Percentiles rank a stretch among this genome's conserved stretches.
Evolutionary conservation across 169 alveolate species (phyloP).

Genomic region (Eimeria brunetti): DNA sequence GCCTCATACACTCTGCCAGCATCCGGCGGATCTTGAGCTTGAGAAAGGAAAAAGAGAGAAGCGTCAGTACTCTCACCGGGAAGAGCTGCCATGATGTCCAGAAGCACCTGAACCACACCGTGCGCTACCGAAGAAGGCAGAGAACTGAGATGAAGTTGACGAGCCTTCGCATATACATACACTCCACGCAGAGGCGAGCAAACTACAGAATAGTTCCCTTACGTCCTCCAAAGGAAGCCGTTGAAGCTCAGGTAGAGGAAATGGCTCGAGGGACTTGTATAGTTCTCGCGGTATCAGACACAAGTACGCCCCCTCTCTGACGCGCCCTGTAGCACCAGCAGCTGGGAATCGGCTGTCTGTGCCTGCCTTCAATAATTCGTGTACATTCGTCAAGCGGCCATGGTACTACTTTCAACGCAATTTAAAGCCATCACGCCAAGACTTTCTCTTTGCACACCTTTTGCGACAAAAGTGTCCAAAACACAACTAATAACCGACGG

Average conservation of each 20-base stretch:
- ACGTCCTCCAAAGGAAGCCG: conserved; percentile 71
- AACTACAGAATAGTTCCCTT: neutral
- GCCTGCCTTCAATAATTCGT: neutral
- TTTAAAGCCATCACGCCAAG: neutral
- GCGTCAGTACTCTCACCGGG: conserved; percentile 36
- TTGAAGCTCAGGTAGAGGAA: conserved; percentile 57
- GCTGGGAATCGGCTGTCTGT: neutral
- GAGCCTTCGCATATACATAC: no score
- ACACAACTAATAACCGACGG: neutral
- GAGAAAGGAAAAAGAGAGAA: conserved; percentile 36
- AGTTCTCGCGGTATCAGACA: conserved; percentile 39
- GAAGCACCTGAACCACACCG: neutral
- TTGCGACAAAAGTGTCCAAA: neutral
- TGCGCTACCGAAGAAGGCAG: neutral
- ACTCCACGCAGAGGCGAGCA: neutral
- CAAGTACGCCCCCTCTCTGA: conserved; percentile 42
- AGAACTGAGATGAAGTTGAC: neutral
- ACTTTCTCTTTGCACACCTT: neutral
- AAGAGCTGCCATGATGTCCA: conserved; percentile 41
- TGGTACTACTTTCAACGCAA: neutral
- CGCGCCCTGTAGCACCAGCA: conserved; percentile 63
- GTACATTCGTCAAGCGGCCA: neutral
- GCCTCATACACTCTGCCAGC: conserved; percentile 22
- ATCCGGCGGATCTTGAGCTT: conserved; percentile 63
- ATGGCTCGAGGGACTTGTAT: conserved; percentile 15